Conservation (phyloP, 352 stramenopile genomes). For the Pythium rishiriense region DNA sequence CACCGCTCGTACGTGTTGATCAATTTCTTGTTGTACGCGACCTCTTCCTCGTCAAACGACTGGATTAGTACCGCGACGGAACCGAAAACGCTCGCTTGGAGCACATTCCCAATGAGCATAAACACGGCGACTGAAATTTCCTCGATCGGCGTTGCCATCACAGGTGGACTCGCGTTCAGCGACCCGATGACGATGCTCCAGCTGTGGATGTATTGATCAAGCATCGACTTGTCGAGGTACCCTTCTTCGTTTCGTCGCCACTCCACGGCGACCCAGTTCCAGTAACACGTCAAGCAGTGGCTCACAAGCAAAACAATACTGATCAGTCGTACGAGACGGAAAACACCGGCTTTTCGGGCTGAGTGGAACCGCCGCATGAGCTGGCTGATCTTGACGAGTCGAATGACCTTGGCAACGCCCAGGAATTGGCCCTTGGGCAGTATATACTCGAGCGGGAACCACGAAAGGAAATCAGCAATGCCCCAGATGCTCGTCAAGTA, state of each 20-base stretch:
- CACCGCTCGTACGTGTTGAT: slow-evolving; percentile 65
- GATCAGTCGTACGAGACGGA: slow-evolving; percentile 54
- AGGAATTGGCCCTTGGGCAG: slow-evolving; percentile 48
- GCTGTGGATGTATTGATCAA: slow-evolving; percentile 45
- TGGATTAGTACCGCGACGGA: slow-evolving; percentile 64
- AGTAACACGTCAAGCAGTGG: slow-evolving; percentile 62
- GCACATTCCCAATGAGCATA: slow-evolving; percentile 69
- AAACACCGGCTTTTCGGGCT: slow-evolving; percentile 60
- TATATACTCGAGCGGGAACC: slow-evolving; percentile 64
- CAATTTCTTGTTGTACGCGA: slow-evolving; percentile 70
- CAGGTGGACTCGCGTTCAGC: slow-evolving; percentile 60
- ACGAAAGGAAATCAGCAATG: slow-evolving; percentile 60
- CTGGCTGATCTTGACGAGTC: slow-evolving; percentile 65
- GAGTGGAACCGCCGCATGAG: slow-evolving; percentile 55
- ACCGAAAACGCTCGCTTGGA: slow-evolving; percentile 70
- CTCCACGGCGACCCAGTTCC: slow-evolving; percentile 51
- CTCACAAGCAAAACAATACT: slow-evolving; percentile 56
- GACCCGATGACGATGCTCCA: slow-evolving; percentile 65
- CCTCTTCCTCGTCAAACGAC: slow-evolving; percentile 69
- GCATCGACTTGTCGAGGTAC: slow-evolving; percentile 29
- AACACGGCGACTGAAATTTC: slow-evolving; percentile 60
- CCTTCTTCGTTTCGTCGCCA: slow-evolving; percentile 44
- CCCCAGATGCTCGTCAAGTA: slow-evolving; percentile 62
- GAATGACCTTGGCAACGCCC: slow-evolving; percentile 67
- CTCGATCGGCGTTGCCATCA: slow-evolving; percentile 52